These are phyloP conservation scores for Solanum acaule DNA, from an alignment of 257 asterid genomes.

Conservation along the genomic window DNA sequence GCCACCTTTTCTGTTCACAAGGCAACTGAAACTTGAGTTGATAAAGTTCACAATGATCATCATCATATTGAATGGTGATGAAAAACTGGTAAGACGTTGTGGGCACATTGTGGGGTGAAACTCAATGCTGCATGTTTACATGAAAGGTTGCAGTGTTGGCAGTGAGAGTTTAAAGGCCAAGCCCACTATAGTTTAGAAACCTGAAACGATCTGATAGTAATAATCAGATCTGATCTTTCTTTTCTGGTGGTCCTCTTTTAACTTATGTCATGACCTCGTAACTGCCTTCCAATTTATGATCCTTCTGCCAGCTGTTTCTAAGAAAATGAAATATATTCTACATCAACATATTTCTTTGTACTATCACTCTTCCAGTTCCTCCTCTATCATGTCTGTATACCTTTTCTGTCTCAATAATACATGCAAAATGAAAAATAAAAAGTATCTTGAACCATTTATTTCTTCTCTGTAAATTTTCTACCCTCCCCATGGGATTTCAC, in stretches of 20 bases:
- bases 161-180: not conserved
- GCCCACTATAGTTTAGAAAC: not conserved
- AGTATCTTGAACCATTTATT: not conserved
- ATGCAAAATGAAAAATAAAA: not conserved
- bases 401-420: not conserved
- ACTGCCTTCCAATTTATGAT: constrained; percentile 25
- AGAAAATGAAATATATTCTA: not conserved
- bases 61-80: not conserved
- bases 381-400: not conserved
- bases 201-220: not conserved
- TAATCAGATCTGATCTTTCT: not conserved
- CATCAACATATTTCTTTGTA: not conserved
- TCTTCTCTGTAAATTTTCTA: not conserved
- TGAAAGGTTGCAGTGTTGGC: not conserved
- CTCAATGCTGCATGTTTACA: not conserved
- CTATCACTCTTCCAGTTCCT: not conserved
- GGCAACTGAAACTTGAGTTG: not conserved
- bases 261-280: constrained; percentile 16
- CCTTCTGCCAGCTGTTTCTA: constrained; percentile 27
- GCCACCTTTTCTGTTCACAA: not conserved
- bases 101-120: not conserved
- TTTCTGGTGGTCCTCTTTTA: constrained; percentile 28
- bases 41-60: not conserved
- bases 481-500: not conserved
- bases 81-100: not conserved